These are phyloP conservation scores for Beauveria scarabaeidicola DNA, from an alignment of 2,329 filamentous ascomycete genomes.

Conservation along the genomic window DNA sequence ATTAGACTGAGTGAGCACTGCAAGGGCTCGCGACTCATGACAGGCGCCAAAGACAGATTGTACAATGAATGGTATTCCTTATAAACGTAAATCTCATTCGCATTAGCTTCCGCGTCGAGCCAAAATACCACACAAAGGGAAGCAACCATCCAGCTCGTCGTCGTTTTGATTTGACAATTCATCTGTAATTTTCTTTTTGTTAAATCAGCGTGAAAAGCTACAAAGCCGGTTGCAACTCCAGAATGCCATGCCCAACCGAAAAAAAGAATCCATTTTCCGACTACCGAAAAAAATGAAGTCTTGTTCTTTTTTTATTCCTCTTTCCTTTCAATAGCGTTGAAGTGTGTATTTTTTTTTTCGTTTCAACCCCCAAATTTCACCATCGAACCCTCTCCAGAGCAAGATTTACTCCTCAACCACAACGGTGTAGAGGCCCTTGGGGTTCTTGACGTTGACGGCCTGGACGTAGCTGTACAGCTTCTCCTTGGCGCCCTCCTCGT, in stretches of 20 bases:
- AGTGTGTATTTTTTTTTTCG: constrained; percentile 18
- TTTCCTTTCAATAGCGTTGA: constrained; percentile 9
- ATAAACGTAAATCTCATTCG: neutral
- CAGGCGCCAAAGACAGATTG: neutral
- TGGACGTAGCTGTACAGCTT: constrained; percentile 99
- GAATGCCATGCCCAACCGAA: constrained; percentile 36
- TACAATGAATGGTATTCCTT: neutral
- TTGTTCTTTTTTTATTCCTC: neutral
- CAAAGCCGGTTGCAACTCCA: constrained; percentile 39
- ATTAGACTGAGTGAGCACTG: too few species aligned
- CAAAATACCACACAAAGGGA: neutral
- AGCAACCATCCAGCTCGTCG: neutral
- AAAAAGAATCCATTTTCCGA: constrained; percentile 27
- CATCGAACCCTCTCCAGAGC: neutral
- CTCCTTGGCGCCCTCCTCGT: constrained; percentile 99
- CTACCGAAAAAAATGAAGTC: constrained; percentile 21
- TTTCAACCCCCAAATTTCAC: neutral
- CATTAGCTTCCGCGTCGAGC: neutral
- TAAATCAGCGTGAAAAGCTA: constrained; percentile 32
- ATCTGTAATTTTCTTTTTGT: constrained; percentile 13
- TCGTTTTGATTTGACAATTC: constrained; percentile 4
- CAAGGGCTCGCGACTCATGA: too few species aligned
- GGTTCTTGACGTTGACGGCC: constrained; percentile 98
- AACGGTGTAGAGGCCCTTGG: constrained; percentile 92
- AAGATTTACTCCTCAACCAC: constrained; percentile 58